Evolutionary conservation across 1,139 yeast species (phyloP), one percentile per base, ranked within the genome.

Genomic region (Kodamaea sp.): DNA sequence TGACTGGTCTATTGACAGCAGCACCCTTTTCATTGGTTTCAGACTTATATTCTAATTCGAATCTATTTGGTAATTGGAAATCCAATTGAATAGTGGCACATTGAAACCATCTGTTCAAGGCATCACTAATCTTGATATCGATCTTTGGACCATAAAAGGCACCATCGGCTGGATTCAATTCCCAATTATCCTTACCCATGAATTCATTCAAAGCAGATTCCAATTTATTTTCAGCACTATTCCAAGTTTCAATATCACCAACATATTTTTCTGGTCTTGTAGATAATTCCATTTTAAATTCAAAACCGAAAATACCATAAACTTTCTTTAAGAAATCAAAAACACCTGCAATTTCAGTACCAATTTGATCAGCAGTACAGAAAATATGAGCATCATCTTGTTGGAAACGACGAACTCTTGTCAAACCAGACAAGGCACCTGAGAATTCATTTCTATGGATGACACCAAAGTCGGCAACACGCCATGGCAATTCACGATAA

Each of bases 121-220:
- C 94, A 63, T 92, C 98, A 48, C 89, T 80, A 57, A 92, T 82
- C 79, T 84, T 80, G 55, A 92, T 84, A 69, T 92, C 98, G 58
- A 92, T 92, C 77, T 92, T 92, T 55, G 98, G 98, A 44, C 98
- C 98, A 65, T 92, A 92, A 73, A 92, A 92, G 31, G 98, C 98
- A 63, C 98, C 98, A 62, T 92, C 97, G 57, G 95, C 97, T 43
- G 88, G 90, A 67, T 90, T 88, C 52, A 90, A 66, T 57, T 83
- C 86, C 97, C 97, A 92, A 43, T 79, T 73, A 48, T 87, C 89
- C 48, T 86, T 81, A 72, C 89, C 89, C 53, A 67, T 57, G 55
- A 70, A 71, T 42, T 72, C 71, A 62, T 84, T 76, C 55, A 89
- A 74, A 32, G 95, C 94, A 42, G 70, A 64, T 55, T 79, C 85